Base-by-base conservation (phyloP, 768 basidiomycete species). In the Naganishia antarctica region DNA sequence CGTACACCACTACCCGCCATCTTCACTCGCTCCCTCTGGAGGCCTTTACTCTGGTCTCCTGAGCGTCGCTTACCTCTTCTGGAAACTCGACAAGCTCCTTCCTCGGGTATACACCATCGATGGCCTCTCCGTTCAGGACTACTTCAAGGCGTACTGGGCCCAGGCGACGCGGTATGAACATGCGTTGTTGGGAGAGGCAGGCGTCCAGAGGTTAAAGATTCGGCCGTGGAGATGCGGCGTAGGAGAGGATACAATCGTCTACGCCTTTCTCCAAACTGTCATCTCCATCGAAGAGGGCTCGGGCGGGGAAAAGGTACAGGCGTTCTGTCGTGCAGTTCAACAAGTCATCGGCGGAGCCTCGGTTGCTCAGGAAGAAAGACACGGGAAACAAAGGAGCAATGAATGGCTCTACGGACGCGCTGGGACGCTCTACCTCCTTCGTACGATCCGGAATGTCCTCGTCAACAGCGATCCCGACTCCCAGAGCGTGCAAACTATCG, bases 391-490 rank as follows among this genome's bases (percentile, higher is more conserved):
- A n/a, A 31, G 29, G 9, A 51, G 50, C 31, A 51, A 51, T 12
- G 50, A 51, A 51, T 51, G 50, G 50, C 50, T 51, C 1, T 51
- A 51, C 31, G 50, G 50, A 13, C 50, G 50, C 1, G 7, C 50
- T 2, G 50, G 50, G 11, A 31, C 31, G 4, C 31, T 51, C 1
- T 51, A 29, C 50, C 50, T 51, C 31, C 50, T 51, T 29, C 50
- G 50, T 2, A 13, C 34, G 31, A n/a, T 51, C n/a, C 50, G 50
- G 3, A 6, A 21, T 5, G 18, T n/a, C 31, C 31, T 51, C 50
- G n/a, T 9, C 31, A 34, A 37, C n/a, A 15, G 7, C 29, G 31
- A 34, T 31, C 16, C 31, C 8, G 5, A 25, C 9, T 26, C 2
- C 1, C 5, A 13, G 18, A 16, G n/a, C 28, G 28, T 51, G 6